Evolutionary conservation across 495 filamentous ascomycete genomes (phyloP).

Genomic region (Hypomontagnella submonticulosa): DNA sequence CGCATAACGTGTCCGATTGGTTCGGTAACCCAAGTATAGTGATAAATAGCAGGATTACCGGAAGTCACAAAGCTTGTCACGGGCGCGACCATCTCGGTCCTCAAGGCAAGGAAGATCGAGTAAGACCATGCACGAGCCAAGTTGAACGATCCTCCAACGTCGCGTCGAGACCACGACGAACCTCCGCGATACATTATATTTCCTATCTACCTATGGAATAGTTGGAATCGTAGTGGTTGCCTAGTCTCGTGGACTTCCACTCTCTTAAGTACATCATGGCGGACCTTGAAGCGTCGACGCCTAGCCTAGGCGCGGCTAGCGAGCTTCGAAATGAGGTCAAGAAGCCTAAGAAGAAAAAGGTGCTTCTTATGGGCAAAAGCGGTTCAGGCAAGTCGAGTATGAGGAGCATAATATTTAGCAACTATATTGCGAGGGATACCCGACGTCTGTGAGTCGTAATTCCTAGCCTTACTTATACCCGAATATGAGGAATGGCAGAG

Average conservation of each 20-base stretch:
- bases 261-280: slow-evolving; percentile 26
- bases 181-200: slow-evolving; percentile 12
- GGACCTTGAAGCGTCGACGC: slow-evolving; percentile 40
- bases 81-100: not conserved
- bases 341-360: slow-evolving; percentile 71
- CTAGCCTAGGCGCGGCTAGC: slow-evolving; percentile 29
- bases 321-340: slow-evolving; percentile 57
- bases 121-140: slow-evolving; percentile 29
- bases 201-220: slow-evolving; percentile 5
- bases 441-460: slow-evolving; percentile 68
- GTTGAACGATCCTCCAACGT: slow-evolving; percentile 31
- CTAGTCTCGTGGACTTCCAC: not conserved
- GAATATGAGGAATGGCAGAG: not conserved
- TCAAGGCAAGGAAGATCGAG: not conserved
- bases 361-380: slow-evolving; percentile 83
- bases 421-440: slow-evolving; percentile 97
- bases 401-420: slow-evolving; percentile 97
- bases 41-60: no score
- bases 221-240: not conserved
- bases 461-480: not conserved
- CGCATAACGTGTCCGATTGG: no score
- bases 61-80: no score
- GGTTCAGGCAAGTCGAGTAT: slow-evolving; percentile 99
- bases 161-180: slow-evolving; percentile 31
- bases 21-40: no score